Conservation (phyloP, 78 protist species). For the Isochrysis galbana region DNA sequence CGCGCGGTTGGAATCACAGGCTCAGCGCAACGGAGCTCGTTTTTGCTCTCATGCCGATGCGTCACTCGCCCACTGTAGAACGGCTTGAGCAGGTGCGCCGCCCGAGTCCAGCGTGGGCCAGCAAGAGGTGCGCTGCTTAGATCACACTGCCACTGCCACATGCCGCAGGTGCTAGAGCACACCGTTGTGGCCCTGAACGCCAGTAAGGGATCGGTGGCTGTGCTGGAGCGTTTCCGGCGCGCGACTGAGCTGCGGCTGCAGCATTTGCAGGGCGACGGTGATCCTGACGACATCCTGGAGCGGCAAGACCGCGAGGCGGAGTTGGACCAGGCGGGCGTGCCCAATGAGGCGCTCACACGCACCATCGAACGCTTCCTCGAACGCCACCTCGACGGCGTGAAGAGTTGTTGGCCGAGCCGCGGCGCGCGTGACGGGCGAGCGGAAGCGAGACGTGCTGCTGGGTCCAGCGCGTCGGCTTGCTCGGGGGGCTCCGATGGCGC, state of each 20-base stretch:
- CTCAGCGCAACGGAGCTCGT: neutral
- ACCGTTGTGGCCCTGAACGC: neutral
- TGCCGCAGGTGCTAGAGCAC: neutral
- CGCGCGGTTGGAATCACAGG: neutral
- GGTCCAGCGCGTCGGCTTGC: neutral
- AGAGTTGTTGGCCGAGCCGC: too few species aligned
- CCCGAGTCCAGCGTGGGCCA: too few species aligned
- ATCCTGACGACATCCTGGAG: constrained; percentile 22
- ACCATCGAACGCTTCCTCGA: neutral
- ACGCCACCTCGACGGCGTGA: neutral
- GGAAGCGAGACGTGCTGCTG: too few species aligned
- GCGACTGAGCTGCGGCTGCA: neutral
- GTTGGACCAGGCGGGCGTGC: neutral
- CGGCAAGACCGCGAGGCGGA: neutral
- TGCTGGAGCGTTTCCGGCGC: neutral
- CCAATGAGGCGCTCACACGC: neutral
- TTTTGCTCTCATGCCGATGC: constrained; percentile 24
- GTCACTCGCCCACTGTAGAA: neutral
- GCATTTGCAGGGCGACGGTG: neutral
- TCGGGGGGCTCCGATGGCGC: neutral
- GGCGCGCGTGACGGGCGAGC: too few species aligned
- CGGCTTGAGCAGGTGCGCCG: neutral
- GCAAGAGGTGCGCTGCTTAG: too few species aligned
- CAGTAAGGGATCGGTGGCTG: neutral
- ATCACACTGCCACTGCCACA: too few species aligned